Base-by-base conservation (phyloP, 768 basidiomycete genomes). In the Exidia glandulosa region DNA sequence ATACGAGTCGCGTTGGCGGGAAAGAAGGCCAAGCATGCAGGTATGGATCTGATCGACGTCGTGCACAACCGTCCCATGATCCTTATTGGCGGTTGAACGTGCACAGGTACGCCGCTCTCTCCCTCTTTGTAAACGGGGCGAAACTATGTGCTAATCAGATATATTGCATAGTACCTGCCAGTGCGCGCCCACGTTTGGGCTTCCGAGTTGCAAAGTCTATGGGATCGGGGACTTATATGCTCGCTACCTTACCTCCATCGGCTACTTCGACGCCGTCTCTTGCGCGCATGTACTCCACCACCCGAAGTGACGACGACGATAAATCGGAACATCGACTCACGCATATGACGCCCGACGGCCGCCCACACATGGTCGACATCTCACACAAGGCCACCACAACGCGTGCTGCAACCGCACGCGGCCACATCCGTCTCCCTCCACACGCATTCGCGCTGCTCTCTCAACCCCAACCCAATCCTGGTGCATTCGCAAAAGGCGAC, bases 61-160 rank as follows among this genome's bases (percentile, higher is more conserved):
- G 70, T 81, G 45, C 81, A 81, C 52, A 93, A 92, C 73, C 78
- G 88, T 57, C 88, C 90, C 12, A 94, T 94, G 91, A 94, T 94
- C 63, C 75, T 90, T 62, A 94, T 94, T 72, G 93, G 92, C 73
- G 92, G 92, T 85, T 94, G 81, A 88, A 81, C 82, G 68, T 70
- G 63, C 70, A 6, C 41, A 45, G 41, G 41, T 45, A 6, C 16
- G 41, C 19, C 36, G 3, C 23, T 45, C 10, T 45, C 41, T 10
- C 41, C 6, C 23, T 23, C 41, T 10, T 3, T 10, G 36, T 37
- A 10, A 19, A n/a, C n/a, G n/a, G n/a, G n/a, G n/a, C n/a, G n/a
- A n/a, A n/a, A n/a, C n/a, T n/a, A n/a, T n/a, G n/a, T n/a, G n/a
- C n/a, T n/a, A n/a, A n/a, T n/a, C n/a, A n/a, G n/a, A n/a, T n/a